Evolutionary conservation across 192 early-diverging fungal genomes (phyloP).

Genomic region (Phlyctochytrium bullatum): DNA sequence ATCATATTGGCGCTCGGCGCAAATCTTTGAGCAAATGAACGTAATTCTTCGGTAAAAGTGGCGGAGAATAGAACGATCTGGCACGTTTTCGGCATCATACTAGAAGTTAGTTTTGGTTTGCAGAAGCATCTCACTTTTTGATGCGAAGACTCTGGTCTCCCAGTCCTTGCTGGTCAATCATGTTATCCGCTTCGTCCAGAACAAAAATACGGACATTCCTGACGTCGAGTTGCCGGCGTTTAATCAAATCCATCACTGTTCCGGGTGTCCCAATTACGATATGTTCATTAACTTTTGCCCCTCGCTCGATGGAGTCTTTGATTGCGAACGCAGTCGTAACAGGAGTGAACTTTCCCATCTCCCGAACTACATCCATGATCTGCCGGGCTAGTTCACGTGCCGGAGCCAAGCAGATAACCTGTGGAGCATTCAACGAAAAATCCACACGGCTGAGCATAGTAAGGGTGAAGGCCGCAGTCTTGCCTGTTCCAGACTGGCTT

Average conservation of each 20-base stretch:
- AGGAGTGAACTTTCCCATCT: conserved; percentile 89
- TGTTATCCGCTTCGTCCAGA: conserved; percentile 98
- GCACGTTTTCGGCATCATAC: conserved; percentile 63
- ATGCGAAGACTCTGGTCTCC: conserved; percentile 85
- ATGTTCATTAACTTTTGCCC: conserved; percentile 68
- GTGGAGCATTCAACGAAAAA: conserved; percentile 58
- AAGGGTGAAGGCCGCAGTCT: conserved; percentile 94
- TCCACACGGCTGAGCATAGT: conserved; percentile 90
- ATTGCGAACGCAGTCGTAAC: conserved; percentile 76
- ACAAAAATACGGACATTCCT: conserved; percentile 77
- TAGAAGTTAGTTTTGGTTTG: conserved; percentile 15
- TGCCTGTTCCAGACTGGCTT: conserved; percentile 95
- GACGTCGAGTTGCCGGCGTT: conserved; percentile 60
- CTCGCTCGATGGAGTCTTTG: conserved; percentile 61
- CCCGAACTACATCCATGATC: conserved; percentile 84
- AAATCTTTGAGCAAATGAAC: conserved; percentile 72
- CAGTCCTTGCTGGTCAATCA: conserved; percentile 79
- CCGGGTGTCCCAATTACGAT: conserved; percentile 95
- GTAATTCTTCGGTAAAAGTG: conserved; percentile 81
- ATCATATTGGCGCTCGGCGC: conserved; percentile 88
- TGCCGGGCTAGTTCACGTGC: conserved; percentile 93
- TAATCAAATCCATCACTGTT: conserved; percentile 76
- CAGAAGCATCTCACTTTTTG: conserved; percentile 61
- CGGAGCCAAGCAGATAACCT: conserved; percentile 88
- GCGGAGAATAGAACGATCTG: conserved; percentile 96